Base-by-base conservation (phyloP, 1,284 basidiomycete genomes). In the Pascua sp. region DNA sequence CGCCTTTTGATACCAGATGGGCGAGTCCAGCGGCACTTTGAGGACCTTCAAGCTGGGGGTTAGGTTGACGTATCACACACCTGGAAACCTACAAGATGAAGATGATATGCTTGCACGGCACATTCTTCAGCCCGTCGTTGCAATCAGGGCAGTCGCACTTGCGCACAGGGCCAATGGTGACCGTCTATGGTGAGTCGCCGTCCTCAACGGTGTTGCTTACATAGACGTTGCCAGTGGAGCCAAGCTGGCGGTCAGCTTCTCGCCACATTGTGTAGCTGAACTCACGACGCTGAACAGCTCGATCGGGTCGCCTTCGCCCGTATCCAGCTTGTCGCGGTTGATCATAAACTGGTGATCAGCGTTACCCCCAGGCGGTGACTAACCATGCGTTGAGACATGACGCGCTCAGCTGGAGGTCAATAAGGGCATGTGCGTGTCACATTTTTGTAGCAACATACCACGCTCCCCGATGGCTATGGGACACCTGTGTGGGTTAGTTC, bases 91-190 rank as follows among this genome's bases (percentile, higher is more conserved):
- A 73, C 71, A 71, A 69, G 37, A 72, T 65, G 52, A 72, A 73
- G 13, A 73, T 63, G 42, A 71, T 67, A 49, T 73, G 71, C 50
- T 73, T 72, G 62, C 71, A 73, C 11, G 70, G 70, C 8, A 56
- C 53, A 49, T 71, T 69, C 47, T 68, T 73, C 18, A 48, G 24
- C 18, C 36, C 42, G 49, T 73, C 71, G 10, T 32, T 7, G 24
- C 24, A 32, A 7, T 32, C 24, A 32, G 71, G 71, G 51, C 71
- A 72, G 49, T 73, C 65, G 55, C 71, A 73, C 66, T 16, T 18
- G 2, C 17, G 47, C 1, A 41, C 16, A 8, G 42, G 43, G 40
- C 60, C 61, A n/a, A 73, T 67, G 10, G 41, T 51, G 24, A 71
- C 55, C 2, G 66, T 70, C 71, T 73, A n/a, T 11, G 41, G 49